Base-by-base conservation (phyloP, 805 yeast genomes). In the Pichia cephalocereana region DNA sequence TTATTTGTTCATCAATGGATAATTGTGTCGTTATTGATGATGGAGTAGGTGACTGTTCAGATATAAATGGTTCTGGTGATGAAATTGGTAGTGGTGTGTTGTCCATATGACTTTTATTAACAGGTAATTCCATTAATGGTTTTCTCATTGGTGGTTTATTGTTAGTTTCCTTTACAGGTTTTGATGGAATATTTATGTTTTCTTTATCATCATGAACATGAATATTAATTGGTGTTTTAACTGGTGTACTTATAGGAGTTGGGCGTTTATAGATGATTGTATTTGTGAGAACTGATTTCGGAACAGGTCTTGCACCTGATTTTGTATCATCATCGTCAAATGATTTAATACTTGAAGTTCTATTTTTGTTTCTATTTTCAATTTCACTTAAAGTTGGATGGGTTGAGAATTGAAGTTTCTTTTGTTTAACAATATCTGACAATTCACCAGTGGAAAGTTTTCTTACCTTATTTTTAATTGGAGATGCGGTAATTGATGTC, bases 211-310 rank as follows among this genome's bases (percentile, higher is more conserved):
- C 37, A 34, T 18, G 15, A 9, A 8, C 38, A 32, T 32, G 27
- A 17, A n/a, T n/a, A 28, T 28, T 27, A 14, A 23, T 17, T 19
- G 14, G 8, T 23, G 26, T 28, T 8, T 8, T 23, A 18, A 28
- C 18, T 17, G 18, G 9, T 6, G 11, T 34, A 9, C n/a, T 23
- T 17, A 8, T 36, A 36, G 49, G 49, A 26, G 41, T 40, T 34
- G 51, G 36, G 11, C 51, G 41, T 46, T 52, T 52, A 31, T 50
- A 53, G n/a, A 53, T 48, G 30, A 50, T 50, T 6, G 54, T 44
- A 41, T 53, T 53, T 9, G 44, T 32, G 38, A 46, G 34, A n/a
- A 17, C 18, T 1, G 40, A 40, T 37, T 32, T 48, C 28, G 46
- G 46, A 42, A 53, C 50, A 27, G 55, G 55, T 40, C 49, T 50